These are phyloP conservation scores for Pharnaceum exiguum DNA, from an alignment of 148 eudicot species.

Conservation along the genomic window DNA sequence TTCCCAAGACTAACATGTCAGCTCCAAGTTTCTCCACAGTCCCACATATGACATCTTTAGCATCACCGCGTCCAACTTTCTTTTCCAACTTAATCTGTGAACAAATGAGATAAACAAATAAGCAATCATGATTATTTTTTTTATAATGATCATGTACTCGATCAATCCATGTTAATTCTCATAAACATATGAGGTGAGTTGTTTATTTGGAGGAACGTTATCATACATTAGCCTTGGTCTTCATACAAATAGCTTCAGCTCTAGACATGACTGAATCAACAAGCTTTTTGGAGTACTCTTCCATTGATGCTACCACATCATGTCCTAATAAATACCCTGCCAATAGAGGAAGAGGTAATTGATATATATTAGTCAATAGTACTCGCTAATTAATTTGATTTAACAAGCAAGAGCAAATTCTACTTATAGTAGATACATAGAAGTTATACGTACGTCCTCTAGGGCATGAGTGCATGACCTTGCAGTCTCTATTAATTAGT, in stretches of 20 bases:
- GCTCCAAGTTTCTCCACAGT: constrained; percentile 57
- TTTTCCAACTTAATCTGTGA: constrained; percentile 60
- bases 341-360: neutral
- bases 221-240: constrained; percentile 25
- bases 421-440: too few species aligned
- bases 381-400: too few species aligned
- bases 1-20: constrained; percentile 75
- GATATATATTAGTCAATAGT: neutral
- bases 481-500: too few species aligned
- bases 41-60: constrained; percentile 63
- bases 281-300: constrained; percentile 48
- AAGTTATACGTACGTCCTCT: too few species aligned
- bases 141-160: neutral
- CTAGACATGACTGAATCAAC: constrained; percentile 65
- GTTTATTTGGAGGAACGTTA: neutral
- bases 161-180: neutral
- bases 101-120: neutral
- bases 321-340: constrained; percentile 51
- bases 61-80: constrained; percentile 72
- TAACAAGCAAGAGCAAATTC: too few species aligned
- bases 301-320: constrained; percentile 56
- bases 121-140: neutral
- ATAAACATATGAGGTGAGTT: neutral
- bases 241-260: constrained; percentile 52
- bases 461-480: too few species aligned